These are phyloP conservation scores for Pseudodiploospora longispora DNA, from an alignment of 2,329 filamentous ascomycete species.

Conservation along the genomic window DNA sequence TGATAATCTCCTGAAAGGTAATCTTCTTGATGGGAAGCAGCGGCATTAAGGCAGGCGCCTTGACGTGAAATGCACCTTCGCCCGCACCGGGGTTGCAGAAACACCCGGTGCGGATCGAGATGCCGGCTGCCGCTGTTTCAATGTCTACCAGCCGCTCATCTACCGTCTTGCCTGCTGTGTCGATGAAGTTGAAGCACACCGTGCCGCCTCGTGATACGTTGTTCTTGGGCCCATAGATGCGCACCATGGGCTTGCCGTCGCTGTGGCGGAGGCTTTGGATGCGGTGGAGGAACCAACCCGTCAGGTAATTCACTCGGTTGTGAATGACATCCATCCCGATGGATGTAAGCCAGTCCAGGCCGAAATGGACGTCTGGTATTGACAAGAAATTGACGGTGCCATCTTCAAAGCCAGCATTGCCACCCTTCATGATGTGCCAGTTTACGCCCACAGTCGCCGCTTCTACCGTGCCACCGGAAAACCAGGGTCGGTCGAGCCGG, in stretches of 20 bases:
- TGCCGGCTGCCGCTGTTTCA: slow-evolving; percentile 23
- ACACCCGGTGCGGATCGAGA: slow-evolving; percentile 33
- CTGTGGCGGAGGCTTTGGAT: slow-evolving; percentile 23
- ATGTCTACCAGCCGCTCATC: slow-evolving; percentile 28
- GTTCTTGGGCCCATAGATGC: slow-evolving; percentile 26
- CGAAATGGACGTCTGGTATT: slow-evolving; percentile 29
- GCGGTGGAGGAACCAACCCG: slow-evolving; percentile 25
- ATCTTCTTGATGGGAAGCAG: neutral
- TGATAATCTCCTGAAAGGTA: slow-evolving; percentile 17
- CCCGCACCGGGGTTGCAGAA: slow-evolving; percentile 35
- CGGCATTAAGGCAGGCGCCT: neutral
- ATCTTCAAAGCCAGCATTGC: slow-evolving; percentile 29
- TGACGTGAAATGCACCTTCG: slow-evolving; percentile 26
- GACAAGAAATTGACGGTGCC: slow-evolving; percentile 32
- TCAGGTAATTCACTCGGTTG: slow-evolving; percentile 27
- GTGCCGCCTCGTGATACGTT: slow-evolving; percentile 25
- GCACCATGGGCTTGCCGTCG: slow-evolving; percentile 23
- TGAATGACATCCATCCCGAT: slow-evolving; percentile 20
- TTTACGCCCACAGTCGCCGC: slow-evolving; percentile 22
- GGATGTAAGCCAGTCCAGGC: slow-evolving; percentile 26
- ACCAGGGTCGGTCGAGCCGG: slow-evolving; percentile 29
- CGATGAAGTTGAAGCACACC: slow-evolving; percentile 31
- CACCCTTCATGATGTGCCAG: slow-evolving; percentile 22
- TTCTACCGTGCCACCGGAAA: slow-evolving; percentile 30
- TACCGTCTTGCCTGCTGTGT: slow-evolving; percentile 21